These are phyloP conservation scores for Mycena filopes DNA, from an alignment of 768 basidiomycete species.

Conservation along the genomic window DNA sequence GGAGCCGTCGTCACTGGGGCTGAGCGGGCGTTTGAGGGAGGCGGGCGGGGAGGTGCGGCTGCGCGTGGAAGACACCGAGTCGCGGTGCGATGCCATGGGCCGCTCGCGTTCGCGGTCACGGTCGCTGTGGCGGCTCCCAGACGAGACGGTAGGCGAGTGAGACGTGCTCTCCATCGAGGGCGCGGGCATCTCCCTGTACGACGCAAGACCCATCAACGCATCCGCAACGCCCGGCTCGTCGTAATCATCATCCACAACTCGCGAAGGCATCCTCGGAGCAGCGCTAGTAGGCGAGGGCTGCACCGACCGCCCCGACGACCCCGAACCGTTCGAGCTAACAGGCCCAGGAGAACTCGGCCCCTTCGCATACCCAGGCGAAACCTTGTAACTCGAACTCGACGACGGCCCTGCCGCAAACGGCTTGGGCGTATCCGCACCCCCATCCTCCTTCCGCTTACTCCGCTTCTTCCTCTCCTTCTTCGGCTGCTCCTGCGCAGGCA, in stretches of 20 bases:
- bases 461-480: slow-evolving; percentile 66
- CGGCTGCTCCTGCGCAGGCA: slow-evolving; percentile 53
- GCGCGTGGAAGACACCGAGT: slow-evolving; percentile 73
- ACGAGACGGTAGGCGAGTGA: slow-evolving; percentile 70
- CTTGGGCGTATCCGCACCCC: slow-evolving; percentile 59
- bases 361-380: slow-evolving; percentile 48
- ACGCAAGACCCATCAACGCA: slow-evolving; percentile 78
- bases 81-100: slow-evolving; percentile 65
- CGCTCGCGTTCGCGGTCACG: slow-evolving; percentile 56
- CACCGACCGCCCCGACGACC: slow-evolving; percentile 68
- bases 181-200: slow-evolving; percentile 46
- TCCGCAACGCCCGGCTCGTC: slow-evolving; percentile 91
- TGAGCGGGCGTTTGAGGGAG: slow-evolving; percentile 73
- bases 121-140: slow-evolving; percentile 64
- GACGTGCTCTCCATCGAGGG: slow-evolving; percentile 46
- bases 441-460: slow-evolving; percentile 56
- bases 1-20: slow-evolving; percentile 70
- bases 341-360: slow-evolving; percentile 68
- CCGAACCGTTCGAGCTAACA: slow-evolving; percentile 72
- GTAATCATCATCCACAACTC: slow-evolving; percentile 91
- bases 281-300: slow-evolving; percentile 79
- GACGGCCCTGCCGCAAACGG: slow-evolving; percentile 44
- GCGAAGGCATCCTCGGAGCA: slow-evolving; percentile 67
- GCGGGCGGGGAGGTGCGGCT: slow-evolving; percentile 72
- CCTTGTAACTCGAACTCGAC: slow-evolving; percentile 41